These are phyloP conservation scores for Melanomma pulvis-pyrius DNA, from an alignment of 495 filamentous ascomycete species.

Conservation along the genomic window DNA sequence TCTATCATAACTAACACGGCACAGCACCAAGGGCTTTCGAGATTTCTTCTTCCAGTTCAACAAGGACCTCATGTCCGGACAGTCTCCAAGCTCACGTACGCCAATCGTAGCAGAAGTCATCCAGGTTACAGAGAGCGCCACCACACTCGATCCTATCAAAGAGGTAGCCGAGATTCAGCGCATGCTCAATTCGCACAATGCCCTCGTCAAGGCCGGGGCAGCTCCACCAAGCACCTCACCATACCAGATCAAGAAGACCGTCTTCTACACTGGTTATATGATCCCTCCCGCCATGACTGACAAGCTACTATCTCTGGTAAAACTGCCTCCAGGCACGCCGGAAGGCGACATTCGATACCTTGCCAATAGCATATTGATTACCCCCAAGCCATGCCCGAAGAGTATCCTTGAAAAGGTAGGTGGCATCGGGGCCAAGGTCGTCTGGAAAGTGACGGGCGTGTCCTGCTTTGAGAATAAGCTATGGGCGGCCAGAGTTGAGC, in stretches of 20 bases:
- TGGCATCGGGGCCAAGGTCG: conserved; percentile 77
- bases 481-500: conserved; percentile 81
- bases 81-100: conserved; percentile 50
- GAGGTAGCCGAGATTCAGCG: conserved; percentile 86
- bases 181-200: conserved; percentile 87
- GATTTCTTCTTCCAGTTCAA: conserved; percentile 79
- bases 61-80: conserved; percentile 47
- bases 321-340: conserved; percentile 60
- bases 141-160: conserved; percentile 75
- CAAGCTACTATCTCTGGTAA: conserved; percentile 66
- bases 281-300: conserved; percentile 70
- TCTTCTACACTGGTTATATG: conserved; percentile 95
- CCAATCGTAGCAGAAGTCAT: conserved; percentile 79
- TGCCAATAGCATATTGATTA: conserved; percentile 90
- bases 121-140: conserved; percentile 77
- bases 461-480: conserved; percentile 74
- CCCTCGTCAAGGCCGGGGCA: conserved; percentile 49
- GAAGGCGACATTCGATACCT: conserved; percentile 75
- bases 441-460: conserved; percentile 79
- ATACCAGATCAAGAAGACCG: conserved; percentile 76
- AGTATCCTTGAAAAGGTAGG: conserved; percentile 78
- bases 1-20: conserved; percentile 3
- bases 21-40: conserved; percentile 73
- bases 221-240: conserved; percentile 45
- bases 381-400: conserved; percentile 66